Percentiles rank a stretch among this genome's conserved stretches.
These are phyloP conservation scores for Lodderomyces orthopsilosis DNA, from an alignment of 1,139 yeast genomes.

Conservation along the genomic window DNA sequence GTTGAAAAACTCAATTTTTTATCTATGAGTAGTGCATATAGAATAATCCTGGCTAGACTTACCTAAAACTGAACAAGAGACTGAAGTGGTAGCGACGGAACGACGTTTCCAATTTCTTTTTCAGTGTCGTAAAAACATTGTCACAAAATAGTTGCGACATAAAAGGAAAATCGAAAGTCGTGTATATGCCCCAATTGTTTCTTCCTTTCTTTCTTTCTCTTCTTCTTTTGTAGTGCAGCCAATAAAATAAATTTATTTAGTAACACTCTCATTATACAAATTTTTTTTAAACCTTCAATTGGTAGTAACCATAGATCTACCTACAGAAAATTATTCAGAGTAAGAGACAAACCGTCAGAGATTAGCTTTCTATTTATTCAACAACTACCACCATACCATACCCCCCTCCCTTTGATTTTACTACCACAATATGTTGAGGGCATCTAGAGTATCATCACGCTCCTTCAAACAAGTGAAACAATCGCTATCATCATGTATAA, in stretches of 20 bases:
- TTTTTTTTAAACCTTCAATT: background rate
- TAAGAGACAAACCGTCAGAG: background rate
- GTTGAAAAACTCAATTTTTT: too few relatives aligned
- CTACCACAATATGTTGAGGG: slow-evolving; percentile 2
- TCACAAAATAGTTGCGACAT: too few relatives aligned
- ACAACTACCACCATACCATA: background rate
- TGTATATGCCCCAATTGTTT: background rate
- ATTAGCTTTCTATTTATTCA: background rate
- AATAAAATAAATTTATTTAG: slow-evolving; percentile 8
- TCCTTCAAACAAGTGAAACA: slow-evolving; percentile 3
- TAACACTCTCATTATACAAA: background rate
- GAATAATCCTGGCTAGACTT: background rate
- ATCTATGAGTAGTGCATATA: background rate
- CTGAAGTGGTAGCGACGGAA: too few relatives aligned
- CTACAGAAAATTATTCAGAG: background rate
- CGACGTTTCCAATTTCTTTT: too few relatives aligned
- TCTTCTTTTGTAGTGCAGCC: slow-evolving; percentile 5
- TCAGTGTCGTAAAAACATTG: too few relatives aligned
- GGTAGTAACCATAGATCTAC: background rate
- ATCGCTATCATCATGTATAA: slow-evolving; percentile 1
- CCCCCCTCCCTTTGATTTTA: too few relatives aligned
- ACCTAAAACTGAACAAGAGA: background rate
- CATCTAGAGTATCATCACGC: slow-evolving; percentile 4
- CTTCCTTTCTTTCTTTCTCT: too few relatives aligned
- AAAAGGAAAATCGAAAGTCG: background rate